Evolutionary conservation across 805 yeast species (phyloP).

Genomic region (Candida insectalens): DNA sequence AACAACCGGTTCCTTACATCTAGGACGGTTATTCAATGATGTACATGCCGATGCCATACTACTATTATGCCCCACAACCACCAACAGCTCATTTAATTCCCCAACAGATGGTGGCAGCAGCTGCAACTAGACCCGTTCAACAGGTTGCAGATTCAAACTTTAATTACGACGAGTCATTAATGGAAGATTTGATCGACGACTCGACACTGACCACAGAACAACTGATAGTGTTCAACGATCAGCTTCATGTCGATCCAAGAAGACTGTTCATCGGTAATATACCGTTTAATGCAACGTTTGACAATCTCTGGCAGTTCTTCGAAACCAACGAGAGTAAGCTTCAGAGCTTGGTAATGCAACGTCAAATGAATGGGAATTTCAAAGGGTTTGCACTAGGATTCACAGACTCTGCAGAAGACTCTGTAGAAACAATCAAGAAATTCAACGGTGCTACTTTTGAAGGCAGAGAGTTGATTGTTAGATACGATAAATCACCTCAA

Average conservation of each 20-base stretch:
- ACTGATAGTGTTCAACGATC: conserved; percentile 12
- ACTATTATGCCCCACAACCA: neutral
- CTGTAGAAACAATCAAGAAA: conserved; percentile 35
- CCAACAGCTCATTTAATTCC: too few species aligned
- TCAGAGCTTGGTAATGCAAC: conserved; percentile 1
- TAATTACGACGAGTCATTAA: too few species aligned
- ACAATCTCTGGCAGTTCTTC: conserved; percentile 1
- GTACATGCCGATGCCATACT: neutral
- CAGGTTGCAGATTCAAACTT: too few species aligned
- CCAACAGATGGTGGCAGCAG: too few species aligned
- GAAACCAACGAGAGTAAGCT: neutral
- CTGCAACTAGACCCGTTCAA: too few species aligned
- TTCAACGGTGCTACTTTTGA: conserved; percentile 47
- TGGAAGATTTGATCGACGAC: too few species aligned
- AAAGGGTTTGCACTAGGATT: conserved; percentile 62
- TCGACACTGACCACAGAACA: conserved; percentile 15
- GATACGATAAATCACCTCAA: conserved; percentile 47
- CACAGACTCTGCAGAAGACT: conserved; percentile 35
- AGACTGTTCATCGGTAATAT: conserved; percentile 48
- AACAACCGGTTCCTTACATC: neutral
- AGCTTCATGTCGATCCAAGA: conserved; percentile 30
- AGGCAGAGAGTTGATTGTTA: conserved; percentile 51
- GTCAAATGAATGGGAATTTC: conserved; percentile 26
- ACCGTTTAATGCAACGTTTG: conserved; percentile 29
- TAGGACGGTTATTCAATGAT: neutral